phyloP scores from a whole-genome alignment of 352 stramenopile species.

The Phytophthora cryptogea region DNA sequence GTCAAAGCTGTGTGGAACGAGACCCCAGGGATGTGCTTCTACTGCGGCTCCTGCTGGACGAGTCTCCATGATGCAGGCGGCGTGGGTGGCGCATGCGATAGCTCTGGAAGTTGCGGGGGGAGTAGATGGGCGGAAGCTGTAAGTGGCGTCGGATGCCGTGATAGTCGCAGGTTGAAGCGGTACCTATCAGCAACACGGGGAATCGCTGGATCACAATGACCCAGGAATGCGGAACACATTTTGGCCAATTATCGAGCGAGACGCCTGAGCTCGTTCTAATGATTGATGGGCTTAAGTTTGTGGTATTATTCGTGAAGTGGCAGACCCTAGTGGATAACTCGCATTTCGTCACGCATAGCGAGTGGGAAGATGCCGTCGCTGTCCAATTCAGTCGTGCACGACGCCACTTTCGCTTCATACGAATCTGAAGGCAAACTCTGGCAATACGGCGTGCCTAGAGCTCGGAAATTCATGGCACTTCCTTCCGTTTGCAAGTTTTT shows the following conservation, averaged over 20 bases:
- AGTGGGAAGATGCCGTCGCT: constrained; percentile 31
- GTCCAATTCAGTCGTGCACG: constrained; percentile 5
- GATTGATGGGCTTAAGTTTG: no score
- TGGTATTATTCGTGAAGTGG: no score
- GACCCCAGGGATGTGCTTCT: background rate
- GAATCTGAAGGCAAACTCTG: background rate
- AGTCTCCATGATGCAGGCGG: no score
- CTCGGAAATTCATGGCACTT: constrained; percentile 6
- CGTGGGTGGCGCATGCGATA: no score
- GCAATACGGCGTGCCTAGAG: constrained; percentile 24
- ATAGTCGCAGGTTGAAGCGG: background rate
- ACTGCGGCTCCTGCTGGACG: no score
- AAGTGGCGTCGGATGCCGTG: background rate
- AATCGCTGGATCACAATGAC: background rate
- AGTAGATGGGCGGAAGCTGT: background rate
- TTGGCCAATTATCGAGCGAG: no score
- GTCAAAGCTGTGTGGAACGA: constrained; percentile 9
- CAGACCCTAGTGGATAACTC: background rate
- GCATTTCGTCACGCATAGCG: constrained; percentile 14
- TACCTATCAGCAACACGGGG: constrained; percentile 2
- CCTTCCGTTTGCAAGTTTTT: background rate
- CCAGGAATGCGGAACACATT: background rate
- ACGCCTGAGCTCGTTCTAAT: no score
- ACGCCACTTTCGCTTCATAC: background rate
- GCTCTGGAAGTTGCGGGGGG: no score